A percentile compares a stretch with the other conserved stretches of the same genome.
These are phyloP conservation scores for Tagetes erecta DNA, from an alignment of 129 eudicot species.

Conservation along the genomic window DNA sequence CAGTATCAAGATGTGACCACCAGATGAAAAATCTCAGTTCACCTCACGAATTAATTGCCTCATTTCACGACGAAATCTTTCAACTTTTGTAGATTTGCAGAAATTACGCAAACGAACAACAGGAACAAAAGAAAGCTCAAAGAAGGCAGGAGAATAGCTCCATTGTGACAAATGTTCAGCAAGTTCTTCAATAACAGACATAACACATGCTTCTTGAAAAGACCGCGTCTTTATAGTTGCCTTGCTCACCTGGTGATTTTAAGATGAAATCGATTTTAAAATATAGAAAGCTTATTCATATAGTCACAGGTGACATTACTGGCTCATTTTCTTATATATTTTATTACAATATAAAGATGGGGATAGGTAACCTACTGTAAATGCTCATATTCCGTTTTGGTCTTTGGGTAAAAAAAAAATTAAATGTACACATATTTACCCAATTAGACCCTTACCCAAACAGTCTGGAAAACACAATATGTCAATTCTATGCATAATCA, in stretches of 20 bases:
- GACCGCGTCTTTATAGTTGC: constrained; percentile 72
- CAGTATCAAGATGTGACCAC: constrained; percentile 10
- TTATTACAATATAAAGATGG: no score
- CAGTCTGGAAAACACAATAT: not conserved
- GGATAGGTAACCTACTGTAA: no score
- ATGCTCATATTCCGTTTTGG: not conserved
- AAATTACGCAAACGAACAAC: constrained; percentile 75
- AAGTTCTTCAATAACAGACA: constrained; percentile 75
- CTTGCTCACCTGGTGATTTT: constrained; percentile 65
- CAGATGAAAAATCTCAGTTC: not conserved
- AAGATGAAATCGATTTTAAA: constrained; percentile 8
- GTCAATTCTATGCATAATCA: not conserved
- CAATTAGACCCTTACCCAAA: not conserved
- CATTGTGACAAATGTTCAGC: constrained; percentile 94
- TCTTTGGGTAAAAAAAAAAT: not conserved
- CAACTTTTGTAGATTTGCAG: constrained; percentile 85
- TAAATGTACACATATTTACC: not conserved
- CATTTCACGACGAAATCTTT: constrained; percentile 81
- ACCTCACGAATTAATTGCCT: constrained; percentile 85
- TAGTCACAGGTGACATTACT: no score
- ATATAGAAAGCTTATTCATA: not conserved
- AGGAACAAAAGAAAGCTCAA: constrained; percentile 85
- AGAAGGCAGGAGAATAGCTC: constrained; percentile 91
- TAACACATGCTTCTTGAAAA: constrained; percentile 87
- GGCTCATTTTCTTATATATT: not conserved